Evolutionary conservation across 371 early-diverging fungal species (phyloP).

Genomic region (Syncephalastrum racemosum): DNA sequence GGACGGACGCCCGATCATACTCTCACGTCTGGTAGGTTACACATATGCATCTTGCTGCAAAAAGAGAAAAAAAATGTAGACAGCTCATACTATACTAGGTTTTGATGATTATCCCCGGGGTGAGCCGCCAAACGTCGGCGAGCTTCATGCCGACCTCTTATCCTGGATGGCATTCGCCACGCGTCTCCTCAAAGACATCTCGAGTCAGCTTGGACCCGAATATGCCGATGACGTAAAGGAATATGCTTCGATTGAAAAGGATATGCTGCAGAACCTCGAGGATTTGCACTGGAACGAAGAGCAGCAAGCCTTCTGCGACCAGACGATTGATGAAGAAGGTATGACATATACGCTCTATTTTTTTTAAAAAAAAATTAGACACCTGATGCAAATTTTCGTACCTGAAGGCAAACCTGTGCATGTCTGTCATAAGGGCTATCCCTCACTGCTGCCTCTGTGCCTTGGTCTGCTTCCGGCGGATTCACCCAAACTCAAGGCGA

Average conservation of each 20-base stretch:
- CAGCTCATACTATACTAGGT: conserved; percentile 39
- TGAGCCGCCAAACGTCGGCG: conserved; percentile 68
- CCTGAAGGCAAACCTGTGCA: conserved; percentile 46
- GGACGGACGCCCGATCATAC: conserved; percentile 86
- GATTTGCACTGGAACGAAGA: conserved; percentile 82
- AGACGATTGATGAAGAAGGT: conserved; percentile 57
- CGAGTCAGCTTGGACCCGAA: conserved; percentile 56
- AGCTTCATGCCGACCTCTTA: conserved; percentile 89
- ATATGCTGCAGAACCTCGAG: conserved; percentile 43
- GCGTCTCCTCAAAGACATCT: conserved; percentile 67
- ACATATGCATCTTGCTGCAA: background rate
- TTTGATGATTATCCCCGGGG: conserved; percentile 96
- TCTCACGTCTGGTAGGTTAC: conserved; percentile 75
- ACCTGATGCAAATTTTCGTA: background rate
- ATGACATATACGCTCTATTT: background rate
- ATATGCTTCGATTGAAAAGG: conserved; percentile 47
- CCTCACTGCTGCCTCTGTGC: conserved; percentile 80
- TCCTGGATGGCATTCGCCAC: conserved; percentile 89
- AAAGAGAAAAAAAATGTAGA: background rate
- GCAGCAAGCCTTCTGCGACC: conserved; percentile 76
- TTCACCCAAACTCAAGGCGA: conserved; percentile 66
- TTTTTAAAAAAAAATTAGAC: conserved; percentile 3
- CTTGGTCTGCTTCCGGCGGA: conserved; percentile 75
- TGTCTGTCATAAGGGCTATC: conserved; percentile 88
- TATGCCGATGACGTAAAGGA: conserved; percentile 52